A percentile compares a stretch with the other conserved stretches of the same genome.
phyloP scores from a whole-genome alignment of 257 asterid genomes.

The Agastache rugosa region DNA sequence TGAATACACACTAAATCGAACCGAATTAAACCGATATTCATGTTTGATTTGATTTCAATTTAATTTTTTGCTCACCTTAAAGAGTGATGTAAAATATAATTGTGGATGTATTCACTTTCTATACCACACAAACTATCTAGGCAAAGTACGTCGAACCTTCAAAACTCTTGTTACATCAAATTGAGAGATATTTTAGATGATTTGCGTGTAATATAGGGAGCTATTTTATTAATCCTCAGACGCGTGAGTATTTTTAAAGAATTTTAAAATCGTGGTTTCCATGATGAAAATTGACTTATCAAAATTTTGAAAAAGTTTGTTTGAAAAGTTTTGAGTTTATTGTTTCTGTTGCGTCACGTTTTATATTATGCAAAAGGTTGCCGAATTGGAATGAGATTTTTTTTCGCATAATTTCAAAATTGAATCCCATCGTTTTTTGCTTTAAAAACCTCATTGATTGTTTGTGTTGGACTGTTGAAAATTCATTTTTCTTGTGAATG shows the following conservation, averaged over 20 bases:
- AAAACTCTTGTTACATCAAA: background rate
- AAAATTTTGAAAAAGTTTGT: constrained; percentile 4
- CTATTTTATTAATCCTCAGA: background rate
- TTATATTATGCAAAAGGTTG: background rate
- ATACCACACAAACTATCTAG: background rate
- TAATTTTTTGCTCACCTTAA: background rate
- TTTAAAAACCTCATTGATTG: background rate
- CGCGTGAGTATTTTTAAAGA: background rate
- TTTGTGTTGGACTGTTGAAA: background rate
- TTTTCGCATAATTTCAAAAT: background rate
- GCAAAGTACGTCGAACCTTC: background rate
- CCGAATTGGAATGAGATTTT: background rate
- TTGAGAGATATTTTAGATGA: background rate
- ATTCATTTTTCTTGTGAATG: constrained; percentile 2
- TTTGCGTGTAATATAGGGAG: too few species aligned
- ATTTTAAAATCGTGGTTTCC: background rate
- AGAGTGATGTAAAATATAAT: too few species aligned
- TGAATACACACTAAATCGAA: too few species aligned
- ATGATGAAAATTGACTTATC: background rate
- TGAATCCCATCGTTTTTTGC: background rate
- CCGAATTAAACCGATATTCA: too few species aligned
- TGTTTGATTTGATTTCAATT: too few species aligned
- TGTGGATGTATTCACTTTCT: background rate
- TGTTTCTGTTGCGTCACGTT: background rate
- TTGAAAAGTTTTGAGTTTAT: background rate